A percentile compares a stretch with the other conserved stretches of the same genome.
Conservation (phyloP, 495 filamentous ascomycete species). For the Penicillium canariense region DNA sequence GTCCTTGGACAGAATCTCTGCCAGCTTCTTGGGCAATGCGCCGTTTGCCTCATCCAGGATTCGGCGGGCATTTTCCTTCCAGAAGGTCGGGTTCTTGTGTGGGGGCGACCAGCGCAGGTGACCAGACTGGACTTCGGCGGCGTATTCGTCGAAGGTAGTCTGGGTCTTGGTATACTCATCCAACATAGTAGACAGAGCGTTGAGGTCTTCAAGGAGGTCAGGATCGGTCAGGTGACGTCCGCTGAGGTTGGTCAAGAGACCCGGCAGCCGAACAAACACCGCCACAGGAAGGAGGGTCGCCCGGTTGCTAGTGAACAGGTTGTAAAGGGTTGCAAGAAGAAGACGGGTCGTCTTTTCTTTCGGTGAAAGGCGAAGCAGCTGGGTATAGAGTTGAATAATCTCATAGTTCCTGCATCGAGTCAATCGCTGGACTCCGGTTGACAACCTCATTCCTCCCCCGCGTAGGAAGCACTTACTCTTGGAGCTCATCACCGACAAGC, state of each 20-base stretch:
- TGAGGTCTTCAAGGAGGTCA: constrained; percentile 85
- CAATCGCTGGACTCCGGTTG: constrained; percentile 3
- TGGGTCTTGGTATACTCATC: constrained; percentile 94
- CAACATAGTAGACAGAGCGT: constrained; percentile 69
- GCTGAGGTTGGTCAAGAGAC: constrained; percentile 73
- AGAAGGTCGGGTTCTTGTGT: constrained; percentile 86
- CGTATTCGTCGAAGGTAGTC: constrained; percentile 96
- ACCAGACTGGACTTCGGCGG: constrained; percentile 81
- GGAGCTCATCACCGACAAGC: constrained; percentile 78
- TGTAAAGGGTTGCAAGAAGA: constrained; percentile 81
- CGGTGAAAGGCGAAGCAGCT: constrained; percentile 84
- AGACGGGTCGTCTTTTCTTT: constrained; percentile 98
- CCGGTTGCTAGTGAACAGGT: constrained; percentile 75
- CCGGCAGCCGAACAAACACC: constrained; percentile 76
- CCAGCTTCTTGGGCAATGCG: constrained; percentile 75
- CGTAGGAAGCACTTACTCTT: constrained; percentile 59
- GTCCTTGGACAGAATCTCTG: constrained; percentile 77
- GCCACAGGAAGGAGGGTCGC: constrained; percentile 76
- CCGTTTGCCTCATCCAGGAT: constrained; percentile 85
- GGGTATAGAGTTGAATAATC: constrained; percentile 83
- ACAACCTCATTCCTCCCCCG: neutral
- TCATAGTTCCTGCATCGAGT: constrained; percentile 70
- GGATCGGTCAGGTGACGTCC: constrained; percentile 83
- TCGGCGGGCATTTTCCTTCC: constrained; percentile 89
- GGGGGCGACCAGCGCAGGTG: constrained; percentile 95